These are phyloP conservation scores for Echium plantagineum DNA, from an alignment of 257 asterid genomes.

Conservation along the genomic window DNA sequence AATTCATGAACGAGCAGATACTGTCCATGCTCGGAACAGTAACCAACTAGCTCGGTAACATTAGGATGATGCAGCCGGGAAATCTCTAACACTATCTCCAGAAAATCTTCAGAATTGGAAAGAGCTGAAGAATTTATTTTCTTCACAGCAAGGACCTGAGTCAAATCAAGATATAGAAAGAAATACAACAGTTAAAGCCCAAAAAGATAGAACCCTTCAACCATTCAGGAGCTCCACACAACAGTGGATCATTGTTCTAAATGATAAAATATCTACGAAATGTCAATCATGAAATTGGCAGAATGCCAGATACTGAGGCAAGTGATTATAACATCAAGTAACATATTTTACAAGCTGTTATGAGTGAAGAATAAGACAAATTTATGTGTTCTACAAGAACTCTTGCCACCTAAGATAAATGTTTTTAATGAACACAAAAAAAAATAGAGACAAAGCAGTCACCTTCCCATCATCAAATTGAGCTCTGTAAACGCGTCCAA, in stretches of 20 bases:
- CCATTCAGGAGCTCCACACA: too few relatives aligned
- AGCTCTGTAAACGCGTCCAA: slow-evolving; percentile 84
- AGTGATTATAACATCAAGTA: too few relatives aligned
- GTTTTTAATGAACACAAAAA: neutral
- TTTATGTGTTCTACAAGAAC: neutral
- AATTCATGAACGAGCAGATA: slow-evolving; percentile 73
- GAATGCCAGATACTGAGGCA: too few relatives aligned
- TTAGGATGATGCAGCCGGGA: slow-evolving; percentile 72
- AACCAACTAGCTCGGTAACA: slow-evolving; percentile 76
- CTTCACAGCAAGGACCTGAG: slow-evolving; percentile 90
- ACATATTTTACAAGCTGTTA: too few relatives aligned
- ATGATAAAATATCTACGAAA: too few relatives aligned
- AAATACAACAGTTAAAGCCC: slow-evolving; percentile 1
- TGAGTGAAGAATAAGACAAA: too few relatives aligned
- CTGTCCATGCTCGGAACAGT: slow-evolving; percentile 88
- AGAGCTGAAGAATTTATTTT: slow-evolving; percentile 64
- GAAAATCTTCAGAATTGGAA: slow-evolving; percentile 52
- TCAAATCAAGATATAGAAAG: neutral
- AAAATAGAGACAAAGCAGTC: neutral
- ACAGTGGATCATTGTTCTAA: too few relatives aligned
- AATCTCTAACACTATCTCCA: slow-evolving; percentile 61
- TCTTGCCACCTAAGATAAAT: neutral
- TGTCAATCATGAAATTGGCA: too few relatives aligned
- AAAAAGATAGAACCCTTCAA: too few relatives aligned
- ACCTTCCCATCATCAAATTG: slow-evolving; percentile 76